These are phyloP conservation scores for Ophiognomonia clavigignenti-juglandacearum DNA, from an alignment of 2,329 filamentous ascomycete species.

Conservation along the genomic window DNA sequence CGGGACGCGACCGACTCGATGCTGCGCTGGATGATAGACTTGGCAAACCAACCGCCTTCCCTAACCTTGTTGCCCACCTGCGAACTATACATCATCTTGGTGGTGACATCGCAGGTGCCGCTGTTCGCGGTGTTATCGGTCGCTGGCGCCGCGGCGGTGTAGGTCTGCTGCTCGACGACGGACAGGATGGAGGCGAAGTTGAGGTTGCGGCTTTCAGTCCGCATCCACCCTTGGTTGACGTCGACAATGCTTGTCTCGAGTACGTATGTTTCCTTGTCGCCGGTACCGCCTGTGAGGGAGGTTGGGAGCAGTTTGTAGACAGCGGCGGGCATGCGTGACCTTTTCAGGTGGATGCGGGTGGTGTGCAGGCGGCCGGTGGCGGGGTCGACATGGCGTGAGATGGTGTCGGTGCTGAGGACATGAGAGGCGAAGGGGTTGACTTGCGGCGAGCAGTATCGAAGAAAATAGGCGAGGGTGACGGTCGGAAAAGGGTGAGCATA, in stretches of 20 bases:
- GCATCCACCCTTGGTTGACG: slow-evolving; percentile 77
- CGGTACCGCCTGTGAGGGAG: slow-evolving; percentile 59
- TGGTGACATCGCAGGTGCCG: slow-evolving; percentile 61
- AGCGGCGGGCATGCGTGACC: slow-evolving; percentile 69
- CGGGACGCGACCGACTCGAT: slow-evolving; percentile 76
- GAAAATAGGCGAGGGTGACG: slow-evolving; percentile 84
- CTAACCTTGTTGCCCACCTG: slow-evolving; percentile 65
- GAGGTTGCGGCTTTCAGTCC: slow-evolving; percentile 73
- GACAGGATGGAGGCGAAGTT: slow-evolving; percentile 78
- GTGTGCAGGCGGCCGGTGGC: slow-evolving; percentile 71
- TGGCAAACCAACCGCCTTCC: slow-evolving; percentile 35
- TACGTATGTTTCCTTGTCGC: slow-evolving; percentile 72
- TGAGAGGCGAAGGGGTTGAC: slow-evolving; percentile 77
- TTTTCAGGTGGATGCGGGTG: slow-evolving; percentile 76
- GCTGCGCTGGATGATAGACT: slow-evolving; percentile 62
- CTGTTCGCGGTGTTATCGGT: too few relatives aligned
- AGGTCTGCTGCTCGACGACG: slow-evolving; percentile 72
- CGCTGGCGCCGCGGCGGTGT: slow-evolving; percentile 39
- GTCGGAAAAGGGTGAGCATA: slow-evolving; percentile 81
- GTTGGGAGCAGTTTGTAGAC: slow-evolving; percentile 71
- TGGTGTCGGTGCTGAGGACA: slow-evolving; percentile 79
- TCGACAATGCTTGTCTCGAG: slow-evolving; percentile 77
- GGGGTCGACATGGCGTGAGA: slow-evolving; percentile 68
- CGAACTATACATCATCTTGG: slow-evolving; percentile 69
- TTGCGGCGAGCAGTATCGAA: slow-evolving; percentile 69